phyloP scores from a whole-genome alignment of 257 asterid genomes.

The Sherardia arvensis region DNA sequence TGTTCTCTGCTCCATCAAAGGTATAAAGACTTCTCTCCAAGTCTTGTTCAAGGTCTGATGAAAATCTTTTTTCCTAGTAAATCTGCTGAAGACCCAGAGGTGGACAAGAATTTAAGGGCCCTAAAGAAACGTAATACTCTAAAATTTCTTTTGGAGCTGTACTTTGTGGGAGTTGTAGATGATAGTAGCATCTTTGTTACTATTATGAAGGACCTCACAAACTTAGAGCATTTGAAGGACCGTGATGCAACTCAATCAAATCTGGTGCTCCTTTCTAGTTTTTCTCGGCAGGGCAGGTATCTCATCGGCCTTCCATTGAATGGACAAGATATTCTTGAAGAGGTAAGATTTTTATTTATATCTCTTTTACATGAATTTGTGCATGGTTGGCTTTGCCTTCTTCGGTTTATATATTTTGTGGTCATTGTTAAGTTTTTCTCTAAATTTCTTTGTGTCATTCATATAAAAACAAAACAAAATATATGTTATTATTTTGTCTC shows the following conservation, averaged over 20 bases:
- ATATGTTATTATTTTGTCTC: neutral
- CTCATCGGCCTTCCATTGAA: constrained; percentile 75
- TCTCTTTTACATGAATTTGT: neutral
- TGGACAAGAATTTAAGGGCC: constrained; percentile 78
- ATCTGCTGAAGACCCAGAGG: constrained; percentile 66
- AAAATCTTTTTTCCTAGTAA: constrained; percentile 78
- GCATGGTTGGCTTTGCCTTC: neutral
- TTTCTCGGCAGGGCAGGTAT: constrained; percentile 95
- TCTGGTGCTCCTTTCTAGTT: constrained; percentile 91
- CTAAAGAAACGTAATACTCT: constrained; percentile 96
- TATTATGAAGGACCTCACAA: constrained; percentile 85
- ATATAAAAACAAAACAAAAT: neutral
- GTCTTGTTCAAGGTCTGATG: constrained; percentile 90
- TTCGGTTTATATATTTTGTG: neutral
- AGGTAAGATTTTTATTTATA: constrained; percentile 35
- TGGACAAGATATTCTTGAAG: constrained; percentile 80
- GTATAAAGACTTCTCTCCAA: constrained; percentile 84
- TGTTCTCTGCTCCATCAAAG: constrained; percentile 98
- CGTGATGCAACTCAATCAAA: constrained; percentile 95
- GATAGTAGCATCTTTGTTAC: constrained; percentile 61
- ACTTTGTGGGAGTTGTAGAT: constrained; percentile 88
- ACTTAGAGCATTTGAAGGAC: constrained; percentile 80
- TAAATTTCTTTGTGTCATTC: neutral
- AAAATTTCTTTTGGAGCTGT: constrained; percentile 92
- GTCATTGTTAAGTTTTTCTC: neutral